These are phyloP conservation scores for Cavenderia fasciculata DNA, from an alignment of 78 protist species.

Conservation along the genomic window DNA sequence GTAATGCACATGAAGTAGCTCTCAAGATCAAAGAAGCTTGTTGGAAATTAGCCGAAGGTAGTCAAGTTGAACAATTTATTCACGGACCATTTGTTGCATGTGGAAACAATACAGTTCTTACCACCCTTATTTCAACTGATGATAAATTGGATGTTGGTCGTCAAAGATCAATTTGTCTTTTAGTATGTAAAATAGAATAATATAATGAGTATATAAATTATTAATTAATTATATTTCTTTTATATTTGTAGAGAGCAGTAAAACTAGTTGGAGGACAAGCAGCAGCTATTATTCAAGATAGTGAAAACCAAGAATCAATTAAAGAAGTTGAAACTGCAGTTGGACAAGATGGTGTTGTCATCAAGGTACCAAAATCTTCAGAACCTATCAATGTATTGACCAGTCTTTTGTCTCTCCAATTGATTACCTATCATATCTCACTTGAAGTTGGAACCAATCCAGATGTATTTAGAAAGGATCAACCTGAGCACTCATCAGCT, in stretches of 20 bases:
- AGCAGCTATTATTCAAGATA: not conserved
- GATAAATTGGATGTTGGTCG: not conserved
- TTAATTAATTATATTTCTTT: not conserved
- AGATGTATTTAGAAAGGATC: constrained; percentile 28
- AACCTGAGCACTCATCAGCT: constrained; percentile 11
- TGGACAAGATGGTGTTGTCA: not conserved
- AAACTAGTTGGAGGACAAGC: not conserved
- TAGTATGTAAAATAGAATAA: too few species aligned
- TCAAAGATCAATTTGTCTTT: not conserved
- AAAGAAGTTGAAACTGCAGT: not conserved
- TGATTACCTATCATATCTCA: constrained; percentile 42
- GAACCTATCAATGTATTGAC: constrained; percentile 43
- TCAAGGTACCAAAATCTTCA: not conserved
- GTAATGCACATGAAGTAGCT: constrained; percentile 28
- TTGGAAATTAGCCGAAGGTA: not conserved
- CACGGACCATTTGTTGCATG: constrained; percentile 62
- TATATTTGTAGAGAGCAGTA: constrained; percentile 12
- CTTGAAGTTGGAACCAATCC: constrained; percentile 23
- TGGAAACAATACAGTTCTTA: not conserved
- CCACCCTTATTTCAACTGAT: not conserved
- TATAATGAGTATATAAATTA: too few species aligned
- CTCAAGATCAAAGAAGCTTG: constrained; percentile 57
- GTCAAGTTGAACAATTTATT: constrained; percentile 19
- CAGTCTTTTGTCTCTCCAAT: constrained; percentile 30
- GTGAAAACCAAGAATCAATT: too few species aligned